Evolutionary conservation across 768 basidiomycete species (phyloP).

Genomic region (Termitomyces sp.): DNA sequence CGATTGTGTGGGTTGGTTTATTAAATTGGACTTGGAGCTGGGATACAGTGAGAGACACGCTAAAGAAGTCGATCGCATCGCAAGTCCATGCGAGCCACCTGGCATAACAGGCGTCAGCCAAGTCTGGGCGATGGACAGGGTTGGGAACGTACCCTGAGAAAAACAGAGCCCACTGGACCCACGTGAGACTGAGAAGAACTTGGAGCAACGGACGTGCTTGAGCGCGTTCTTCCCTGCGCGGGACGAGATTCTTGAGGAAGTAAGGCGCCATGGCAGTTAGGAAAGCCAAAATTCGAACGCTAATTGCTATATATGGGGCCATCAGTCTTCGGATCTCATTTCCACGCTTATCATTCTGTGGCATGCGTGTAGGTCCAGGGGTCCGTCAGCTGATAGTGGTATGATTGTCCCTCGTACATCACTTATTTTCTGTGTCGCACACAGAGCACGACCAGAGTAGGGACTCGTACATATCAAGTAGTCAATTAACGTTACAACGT

Average conservation of each 20-base stretch:
- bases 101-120: neutral
- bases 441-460: too few species aligned
- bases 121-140: neutral
- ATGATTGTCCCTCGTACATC: too few species aligned
- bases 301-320: neutral
- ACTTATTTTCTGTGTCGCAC: too few species aligned
- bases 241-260: constrained; percentile 42
- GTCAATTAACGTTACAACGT: too few species aligned
- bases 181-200: constrained; percentile 38
- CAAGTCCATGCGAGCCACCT: constrained; percentile 86
- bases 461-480: too few species aligned
- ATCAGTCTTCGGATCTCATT: constrained; percentile 5
- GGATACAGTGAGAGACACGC: constrained; percentile 55
- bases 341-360: neutral
- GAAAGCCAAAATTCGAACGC: neutral
- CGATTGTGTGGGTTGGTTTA: constrained; percentile 34
- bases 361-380: neutral
- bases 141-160: constrained; percentile 46
- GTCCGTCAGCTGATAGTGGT: neutral
- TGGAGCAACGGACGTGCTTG: constrained; percentile 34
- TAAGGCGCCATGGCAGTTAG: constrained; percentile 36
- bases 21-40: constrained; percentile 43
- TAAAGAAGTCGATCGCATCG: constrained; percentile 86
- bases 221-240: constrained; percentile 35
- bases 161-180: constrained; percentile 53